A percentile compares a stretch with the other conserved stretches of the same genome.
Conservation (phyloP, 2,329 filamentous ascomycete genomes). For the Akanthomyces uredinophilus region DNA sequence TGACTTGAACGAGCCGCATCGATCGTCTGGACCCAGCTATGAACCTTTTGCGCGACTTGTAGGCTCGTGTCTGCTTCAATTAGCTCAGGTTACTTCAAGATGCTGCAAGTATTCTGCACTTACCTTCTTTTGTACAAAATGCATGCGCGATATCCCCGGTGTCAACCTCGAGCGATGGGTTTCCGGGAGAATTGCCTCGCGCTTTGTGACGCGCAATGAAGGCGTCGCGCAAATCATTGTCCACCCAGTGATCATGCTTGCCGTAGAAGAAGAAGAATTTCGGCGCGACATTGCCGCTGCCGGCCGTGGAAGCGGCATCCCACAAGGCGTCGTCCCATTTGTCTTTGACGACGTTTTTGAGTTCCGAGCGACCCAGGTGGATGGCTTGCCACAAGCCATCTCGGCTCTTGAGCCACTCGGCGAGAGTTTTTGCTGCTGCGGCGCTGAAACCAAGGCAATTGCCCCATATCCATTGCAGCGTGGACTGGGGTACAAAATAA, state of each 20-base stretch:
- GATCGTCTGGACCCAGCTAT: conserved; percentile 27
- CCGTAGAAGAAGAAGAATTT: conserved; percentile 59
- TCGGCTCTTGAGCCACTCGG: conserved; percentile 48
- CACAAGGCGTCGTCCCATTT: conserved; percentile 56
- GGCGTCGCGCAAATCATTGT: conserved; percentile 48
- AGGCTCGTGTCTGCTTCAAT: conserved; percentile 23
- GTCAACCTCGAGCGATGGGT: conserved; percentile 49
- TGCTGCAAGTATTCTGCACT: conserved; percentile 17
- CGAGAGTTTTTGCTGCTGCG: conserved; percentile 45
- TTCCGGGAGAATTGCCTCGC: conserved; percentile 28
- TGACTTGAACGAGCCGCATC: conserved; percentile 12
- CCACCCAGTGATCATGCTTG: conserved; percentile 58
- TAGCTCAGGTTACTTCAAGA: not conserved
- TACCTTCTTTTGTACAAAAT: conserved; percentile 46
- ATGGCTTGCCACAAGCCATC: conserved; percentile 57
- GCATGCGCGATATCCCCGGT: conserved; percentile 53
- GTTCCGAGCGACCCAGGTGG: conserved; percentile 55
- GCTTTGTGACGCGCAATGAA: conserved; percentile 44
- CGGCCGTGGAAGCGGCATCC: conserved; percentile 31
- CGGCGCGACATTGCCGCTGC: conserved; percentile 24
- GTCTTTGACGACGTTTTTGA: conserved; percentile 54
- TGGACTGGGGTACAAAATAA: conserved; percentile 33
- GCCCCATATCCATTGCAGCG: conserved; percentile 40
- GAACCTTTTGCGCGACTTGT: conserved; percentile 26
- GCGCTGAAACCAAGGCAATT: conserved; percentile 42